phyloP scores from a whole-genome alignment of 78 protist genomes.

The Dictyostelium citrinum region DNA sequence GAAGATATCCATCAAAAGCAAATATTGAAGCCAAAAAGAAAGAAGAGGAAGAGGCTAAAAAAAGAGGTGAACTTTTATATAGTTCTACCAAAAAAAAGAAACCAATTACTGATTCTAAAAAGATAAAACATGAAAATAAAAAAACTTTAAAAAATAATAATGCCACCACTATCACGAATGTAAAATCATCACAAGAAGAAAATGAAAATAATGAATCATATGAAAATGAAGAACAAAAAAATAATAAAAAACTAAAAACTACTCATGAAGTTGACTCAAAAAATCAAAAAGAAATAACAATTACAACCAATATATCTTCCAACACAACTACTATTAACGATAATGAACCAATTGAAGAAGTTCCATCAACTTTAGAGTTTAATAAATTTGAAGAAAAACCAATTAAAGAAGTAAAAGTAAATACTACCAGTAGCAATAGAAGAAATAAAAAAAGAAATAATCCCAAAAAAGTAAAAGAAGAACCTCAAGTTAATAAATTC shows the following conservation, averaged over 20 bases:
- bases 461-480: not conserved
- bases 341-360: not conserved
- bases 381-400: not conserved
- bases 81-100: not conserved
- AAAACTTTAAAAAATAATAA: not conserved
- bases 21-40: constrained; percentile 25
- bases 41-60: not conserved
- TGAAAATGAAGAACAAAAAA: not conserved
- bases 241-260: not conserved
- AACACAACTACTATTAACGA: no score
- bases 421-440: not conserved
- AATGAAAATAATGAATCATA: not conserved
- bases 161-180: not conserved
- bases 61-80: constrained; percentile 29
- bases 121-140: not conserved
- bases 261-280: not conserved
- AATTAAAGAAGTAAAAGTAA: not conserved
- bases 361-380: constrained; percentile 11
- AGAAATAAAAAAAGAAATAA: not conserved
- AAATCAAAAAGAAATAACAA: no score
- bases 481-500: not conserved
- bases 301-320: no score
- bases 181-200: not conserved
- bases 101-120: not conserved
- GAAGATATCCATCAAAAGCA: constrained; percentile 34